phyloP scores from a whole-genome alignment of 2,329 filamentous ascomycete genomes.

The Anisogramma anomala region DNA sequence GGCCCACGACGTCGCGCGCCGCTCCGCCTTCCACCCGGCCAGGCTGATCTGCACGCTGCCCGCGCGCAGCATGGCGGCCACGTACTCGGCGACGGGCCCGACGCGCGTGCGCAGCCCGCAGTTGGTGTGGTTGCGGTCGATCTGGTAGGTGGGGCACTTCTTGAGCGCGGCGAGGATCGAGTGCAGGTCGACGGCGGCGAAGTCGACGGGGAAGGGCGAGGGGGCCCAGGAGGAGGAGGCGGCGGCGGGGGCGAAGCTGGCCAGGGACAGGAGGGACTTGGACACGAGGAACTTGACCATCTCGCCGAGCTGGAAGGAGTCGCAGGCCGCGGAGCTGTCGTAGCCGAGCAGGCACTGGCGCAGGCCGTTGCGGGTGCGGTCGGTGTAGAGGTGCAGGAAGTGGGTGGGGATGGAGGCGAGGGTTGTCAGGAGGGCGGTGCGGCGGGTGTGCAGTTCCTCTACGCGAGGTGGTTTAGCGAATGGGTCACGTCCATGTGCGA shows the following conservation, averaged over 20 bases:
- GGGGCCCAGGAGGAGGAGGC: constrained; percentile 2
- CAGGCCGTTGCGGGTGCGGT: constrained; percentile 31
- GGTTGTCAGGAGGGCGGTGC: constrained; percentile 55
- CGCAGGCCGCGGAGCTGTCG: constrained; percentile 59
- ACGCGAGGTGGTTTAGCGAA: not conserved
- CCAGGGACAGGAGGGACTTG: constrained; percentile 48
- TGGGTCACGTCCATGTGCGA: constrained; percentile 33
- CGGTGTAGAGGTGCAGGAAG: constrained; percentile 56
- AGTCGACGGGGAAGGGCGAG: constrained; percentile 36
- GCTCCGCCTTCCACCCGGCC: constrained; percentile 35
- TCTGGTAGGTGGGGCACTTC: constrained; percentile 60
- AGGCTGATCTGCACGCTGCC: constrained; percentile 32
- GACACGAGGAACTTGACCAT: constrained; percentile 60
- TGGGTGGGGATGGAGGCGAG: constrained; percentile 58
- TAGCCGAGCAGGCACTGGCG: constrained; percentile 64
- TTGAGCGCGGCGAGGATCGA: constrained; percentile 48
- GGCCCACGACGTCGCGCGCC: constrained; percentile 31
- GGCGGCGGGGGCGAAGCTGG: constrained; percentile 43
- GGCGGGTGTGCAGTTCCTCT: constrained; percentile 43
- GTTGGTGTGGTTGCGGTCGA: constrained; percentile 61
- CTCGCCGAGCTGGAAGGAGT: constrained; percentile 68
- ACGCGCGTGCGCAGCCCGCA: constrained; percentile 58
- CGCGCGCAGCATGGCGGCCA: constrained; percentile 45
- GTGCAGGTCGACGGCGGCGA: constrained; percentile 49
- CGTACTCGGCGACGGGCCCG: constrained; percentile 52